phyloP scores from a whole-genome alignment of 2,329 filamentous ascomycete genomes.

The Lachnellula cervina region DNA sequence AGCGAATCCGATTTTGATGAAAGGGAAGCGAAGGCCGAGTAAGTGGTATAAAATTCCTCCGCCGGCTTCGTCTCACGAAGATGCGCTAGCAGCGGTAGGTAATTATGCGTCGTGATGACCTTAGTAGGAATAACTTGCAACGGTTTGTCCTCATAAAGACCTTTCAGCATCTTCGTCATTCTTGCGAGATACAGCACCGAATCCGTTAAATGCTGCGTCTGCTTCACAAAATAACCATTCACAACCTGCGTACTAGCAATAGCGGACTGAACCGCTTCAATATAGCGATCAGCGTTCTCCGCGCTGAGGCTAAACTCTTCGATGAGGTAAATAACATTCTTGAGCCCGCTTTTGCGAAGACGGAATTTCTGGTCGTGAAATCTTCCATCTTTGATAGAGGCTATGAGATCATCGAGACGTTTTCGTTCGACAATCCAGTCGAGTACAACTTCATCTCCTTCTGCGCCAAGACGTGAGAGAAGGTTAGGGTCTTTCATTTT shows the following conservation, averaged over 20 bases:
- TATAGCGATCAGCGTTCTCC: conserved; percentile 50
- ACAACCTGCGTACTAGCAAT: conserved; percentile 75
- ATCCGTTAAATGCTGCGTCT: conserved; percentile 70
- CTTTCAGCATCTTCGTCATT: conserved; percentile 65
- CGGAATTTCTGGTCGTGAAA: conserved; percentile 85
- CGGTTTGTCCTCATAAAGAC: conserved; percentile 54
- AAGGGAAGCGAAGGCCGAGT: conserved; percentile 65
- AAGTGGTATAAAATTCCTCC: conserved; percentile 58
- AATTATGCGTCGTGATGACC: conserved; percentile 59
- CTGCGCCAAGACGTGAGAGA: conserved; percentile 51
- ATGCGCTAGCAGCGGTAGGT: conserved; percentile 57
- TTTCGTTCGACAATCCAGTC: conserved; percentile 82
- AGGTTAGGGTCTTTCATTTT: conserved; percentile 58
- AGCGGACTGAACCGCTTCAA: conserved; percentile 65
- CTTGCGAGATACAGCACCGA: conserved; percentile 69
- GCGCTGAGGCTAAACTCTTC: conserved; percentile 64
- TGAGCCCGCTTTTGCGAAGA: conserved; percentile 65
- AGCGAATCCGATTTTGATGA: conserved; percentile 71
- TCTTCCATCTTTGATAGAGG: conserved; percentile 75
- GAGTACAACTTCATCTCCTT: conserved; percentile 67
- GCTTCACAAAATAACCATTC: conserved; percentile 74
- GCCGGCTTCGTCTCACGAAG: conserved; percentile 49
- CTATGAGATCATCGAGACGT: conserved; percentile 72
- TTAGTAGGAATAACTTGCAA: conserved; percentile 62
- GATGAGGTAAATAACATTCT: conserved; percentile 72